phyloP scores from a whole-genome alignment of 108 stramenopile genomes.

The Cylindrotheca closterium region DNA sequence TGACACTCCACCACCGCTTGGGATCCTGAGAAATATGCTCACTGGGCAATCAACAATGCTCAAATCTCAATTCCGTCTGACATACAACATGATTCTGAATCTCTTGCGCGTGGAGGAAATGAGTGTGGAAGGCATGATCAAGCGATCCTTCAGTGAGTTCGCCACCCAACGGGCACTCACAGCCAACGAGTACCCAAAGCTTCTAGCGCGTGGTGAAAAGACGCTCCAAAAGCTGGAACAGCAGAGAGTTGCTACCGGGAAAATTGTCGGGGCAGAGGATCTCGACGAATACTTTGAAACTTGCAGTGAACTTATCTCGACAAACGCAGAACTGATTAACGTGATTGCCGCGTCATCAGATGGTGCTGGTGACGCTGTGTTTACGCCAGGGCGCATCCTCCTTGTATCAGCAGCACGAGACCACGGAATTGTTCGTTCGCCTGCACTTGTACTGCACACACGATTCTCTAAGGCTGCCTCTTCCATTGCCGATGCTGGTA shows the following conservation, averaged over 20 bases:
- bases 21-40: slow-evolving; percentile 80
- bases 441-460: slow-evolving; percentile 57
- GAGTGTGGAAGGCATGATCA: slow-evolving; percentile 97
- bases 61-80: slow-evolving; percentile 91
- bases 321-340: slow-evolving; percentile 45
- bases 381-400: slow-evolving; percentile 59
- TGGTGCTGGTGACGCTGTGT: slow-evolving; percentile 49
- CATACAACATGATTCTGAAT: slow-evolving; percentile 97
- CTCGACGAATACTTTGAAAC: slow-evolving; percentile 65
- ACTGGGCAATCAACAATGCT: slow-evolving; percentile 90
- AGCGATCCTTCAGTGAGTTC: slow-evolving; percentile 86
- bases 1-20: slow-evolving; percentile 70
- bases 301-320: slow-evolving; percentile 40
- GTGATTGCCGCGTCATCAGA: slow-evolving; percentile 43
- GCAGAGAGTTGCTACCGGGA: slow-evolving; percentile 44
- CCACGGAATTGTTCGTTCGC: slow-evolving; percentile 58
- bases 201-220: slow-evolving; percentile 73
- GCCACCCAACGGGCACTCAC: slow-evolving; percentile 93
- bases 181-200: slow-evolving; percentile 85
- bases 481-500: slow-evolving; percentile 13
- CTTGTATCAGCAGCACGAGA: slow-evolving; percentile 68
- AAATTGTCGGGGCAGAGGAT: slow-evolving; percentile 71
- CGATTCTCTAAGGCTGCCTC: slow-evolving; percentile 14
- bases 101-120: slow-evolving; percentile 93
- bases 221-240: slow-evolving; percentile 73